These are phyloP conservation scores for Taphrina betulina DNA, from an alignment of 1,139 yeast genomes.

Conservation along the genomic window DNA sequence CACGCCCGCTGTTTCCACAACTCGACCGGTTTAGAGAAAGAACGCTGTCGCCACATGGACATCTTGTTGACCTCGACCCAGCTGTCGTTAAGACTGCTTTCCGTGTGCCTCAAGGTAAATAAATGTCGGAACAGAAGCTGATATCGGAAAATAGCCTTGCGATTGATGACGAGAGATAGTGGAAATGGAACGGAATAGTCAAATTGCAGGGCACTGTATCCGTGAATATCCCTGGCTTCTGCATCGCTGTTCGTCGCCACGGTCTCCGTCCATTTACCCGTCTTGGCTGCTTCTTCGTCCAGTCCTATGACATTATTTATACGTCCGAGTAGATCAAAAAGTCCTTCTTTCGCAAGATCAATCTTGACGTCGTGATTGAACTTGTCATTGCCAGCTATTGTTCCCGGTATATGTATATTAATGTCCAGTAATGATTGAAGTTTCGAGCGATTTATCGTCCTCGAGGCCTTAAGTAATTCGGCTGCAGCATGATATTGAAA, in stretches of 20 bases:
- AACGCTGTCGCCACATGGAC: slow-evolving; percentile 61
- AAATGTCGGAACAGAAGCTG: slow-evolving; percentile 77
- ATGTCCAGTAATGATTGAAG: slow-evolving; percentile 48
- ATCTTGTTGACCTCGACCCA: slow-evolving; percentile 75
- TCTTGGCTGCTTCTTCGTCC: slow-evolving; percentile 50
- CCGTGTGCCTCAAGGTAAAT: slow-evolving; percentile 61
- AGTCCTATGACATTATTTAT: slow-evolving; percentile 64
- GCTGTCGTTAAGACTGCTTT: slow-evolving; percentile 58
- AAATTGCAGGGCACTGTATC: slow-evolving; percentile 61
- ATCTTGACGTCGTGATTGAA: slow-evolving; percentile 46
- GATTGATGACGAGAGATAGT: slow-evolving; percentile 67
- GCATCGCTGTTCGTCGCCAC: slow-evolving; percentile 32
- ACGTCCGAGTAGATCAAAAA: slow-evolving; percentile 62
- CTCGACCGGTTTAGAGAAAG: slow-evolving; percentile 49
- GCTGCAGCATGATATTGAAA: slow-evolving; percentile 48
- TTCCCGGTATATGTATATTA: slow-evolving; percentile 48
- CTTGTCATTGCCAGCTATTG: slow-evolving; percentile 46
- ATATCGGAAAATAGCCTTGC: slow-evolving; percentile 71
- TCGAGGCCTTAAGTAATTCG: slow-evolving; percentile 49
- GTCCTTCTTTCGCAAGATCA: slow-evolving; percentile 43
- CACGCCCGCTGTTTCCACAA: slow-evolving; percentile 62
- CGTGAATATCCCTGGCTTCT: slow-evolving; percentile 40
- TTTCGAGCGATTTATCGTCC: slow-evolving; percentile 47
- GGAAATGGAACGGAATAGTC: slow-evolving; percentile 82
- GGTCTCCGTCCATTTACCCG: slow-evolving; percentile 45